A percentile compares a stretch with the other conserved stretches of the same genome.
phyloP scores from a whole-genome alignment of 345 rosid genomes.

The Bruguiera parviflora region DNA sequence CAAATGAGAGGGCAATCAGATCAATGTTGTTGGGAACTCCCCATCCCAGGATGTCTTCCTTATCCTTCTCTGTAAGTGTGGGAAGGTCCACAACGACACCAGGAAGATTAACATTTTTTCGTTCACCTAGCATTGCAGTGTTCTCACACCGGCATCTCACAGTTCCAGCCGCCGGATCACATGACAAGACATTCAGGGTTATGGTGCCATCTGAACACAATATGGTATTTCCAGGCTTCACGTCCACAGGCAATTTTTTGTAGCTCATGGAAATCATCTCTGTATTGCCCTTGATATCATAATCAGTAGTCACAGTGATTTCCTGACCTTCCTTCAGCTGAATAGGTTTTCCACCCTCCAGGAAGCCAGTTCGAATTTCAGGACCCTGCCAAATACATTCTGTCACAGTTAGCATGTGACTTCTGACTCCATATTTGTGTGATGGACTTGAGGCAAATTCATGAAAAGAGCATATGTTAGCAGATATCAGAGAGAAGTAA shows the following conservation, averaged over 20 bases:
- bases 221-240: conserved; percentile 70
- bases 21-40: conserved; percentile 83
- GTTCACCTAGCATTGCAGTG: conserved; percentile 79
- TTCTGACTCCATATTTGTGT: not conserved
- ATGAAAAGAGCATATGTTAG: not conserved
- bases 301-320: conserved; percentile 63
- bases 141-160: conserved; percentile 88
- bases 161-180: conserved; percentile 64
- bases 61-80: conserved; percentile 79
- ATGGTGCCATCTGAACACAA: conserved; percentile 91
- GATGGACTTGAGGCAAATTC: not conserved
- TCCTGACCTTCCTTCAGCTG: conserved; percentile 35
- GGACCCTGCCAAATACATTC: conserved; percentile 15
- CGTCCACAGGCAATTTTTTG: conserved; percentile 70
- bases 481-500: not conserved
- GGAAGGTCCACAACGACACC: conserved; percentile 94
- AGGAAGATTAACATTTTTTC: conserved; percentile 91
- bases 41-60: conserved; percentile 79
- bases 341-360: conserved; percentile 28
- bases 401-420: not conserved
- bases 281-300: conserved; percentile 62
- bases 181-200: conserved; percentile 59
- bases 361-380: conserved; percentile 35
- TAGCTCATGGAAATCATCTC: conserved; percentile 83
- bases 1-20: conserved; percentile 91